Conservation (phyloP, 139 green algal species). For the Chlamydomonas applanata region DNA sequence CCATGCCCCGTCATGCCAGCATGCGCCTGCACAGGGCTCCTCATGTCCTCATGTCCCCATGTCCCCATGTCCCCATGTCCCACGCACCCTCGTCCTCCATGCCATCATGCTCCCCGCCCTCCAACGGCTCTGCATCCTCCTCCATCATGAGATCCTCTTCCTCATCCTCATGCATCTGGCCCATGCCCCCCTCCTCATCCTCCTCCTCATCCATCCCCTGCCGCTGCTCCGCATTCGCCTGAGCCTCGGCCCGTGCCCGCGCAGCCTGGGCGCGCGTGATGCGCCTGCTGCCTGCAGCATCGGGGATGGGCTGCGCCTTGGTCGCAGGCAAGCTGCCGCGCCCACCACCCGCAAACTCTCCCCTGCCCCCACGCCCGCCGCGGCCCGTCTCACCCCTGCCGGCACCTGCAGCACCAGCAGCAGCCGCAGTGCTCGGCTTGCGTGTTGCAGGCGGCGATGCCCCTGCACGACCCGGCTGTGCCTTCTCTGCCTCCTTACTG, state of each 20-base stretch:
- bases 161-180: constrained; percentile 17
- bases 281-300: constrained; percentile 10
- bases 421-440: not conserved
- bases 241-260: constrained; percentile 32
- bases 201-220: constrained; percentile 27
- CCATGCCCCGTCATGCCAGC: too few relatives aligned
- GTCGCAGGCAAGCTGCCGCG: constrained; percentile 1
- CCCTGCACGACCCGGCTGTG: not conserved
- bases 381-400: too few relatives aligned
- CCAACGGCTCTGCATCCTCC: not conserved
- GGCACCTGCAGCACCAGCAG: constrained; percentile 10
- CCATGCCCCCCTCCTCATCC: constrained; percentile 9
- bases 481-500: not conserved
- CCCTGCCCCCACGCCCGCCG: too few relatives aligned
- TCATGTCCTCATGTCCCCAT: too few relatives aligned
- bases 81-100: constrained; percentile 48
- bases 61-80: too few relatives aligned
- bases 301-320: constrained; percentile 53
- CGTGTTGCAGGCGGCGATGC: not conserved
- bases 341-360: not conserved
- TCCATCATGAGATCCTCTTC: constrained; percentile 31
- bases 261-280: constrained; percentile 62
- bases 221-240: constrained; percentile 32
- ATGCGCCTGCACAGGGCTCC: too few relatives aligned
- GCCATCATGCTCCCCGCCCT: constrained; percentile 50